A percentile compares a stretch with the other conserved stretches of the same genome.
These are phyloP conservation scores for Plenodomus tracheiphilus DNA, from an alignment of 2,329 filamentous ascomycete species.

Conservation along the genomic window DNA sequence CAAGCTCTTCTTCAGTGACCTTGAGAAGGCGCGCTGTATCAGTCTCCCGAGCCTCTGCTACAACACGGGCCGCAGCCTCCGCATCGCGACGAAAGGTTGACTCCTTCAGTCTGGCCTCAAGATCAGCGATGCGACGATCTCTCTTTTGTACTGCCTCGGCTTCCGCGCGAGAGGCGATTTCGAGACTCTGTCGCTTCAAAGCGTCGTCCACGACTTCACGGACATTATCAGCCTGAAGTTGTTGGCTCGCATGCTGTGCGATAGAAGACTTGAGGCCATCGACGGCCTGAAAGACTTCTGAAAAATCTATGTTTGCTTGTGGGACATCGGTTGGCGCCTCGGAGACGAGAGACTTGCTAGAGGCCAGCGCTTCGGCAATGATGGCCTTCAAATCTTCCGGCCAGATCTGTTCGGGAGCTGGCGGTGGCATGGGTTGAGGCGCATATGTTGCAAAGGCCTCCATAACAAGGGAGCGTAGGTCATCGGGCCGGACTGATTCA, in stretches of 20 bases:
- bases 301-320: conserved; percentile 42
- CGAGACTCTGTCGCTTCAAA: conserved; percentile 38
- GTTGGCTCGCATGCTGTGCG: conserved; percentile 49
- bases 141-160: conserved; percentile 35
- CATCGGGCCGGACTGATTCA: conserved; percentile 23
- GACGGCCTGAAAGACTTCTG: conserved; percentile 52
- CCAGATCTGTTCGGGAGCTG: conserved; percentile 35
- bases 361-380: conserved; percentile 64
- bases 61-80: conserved; percentile 48
- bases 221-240: conserved; percentile 51
- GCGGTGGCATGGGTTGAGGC: conserved; percentile 26
- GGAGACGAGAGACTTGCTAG: conserved; percentile 30
- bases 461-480: conserved; percentile 32
- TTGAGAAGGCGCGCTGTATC: conserved; percentile 51
- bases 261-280: conserved; percentile 54
- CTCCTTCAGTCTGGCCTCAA: conserved; percentile 42
- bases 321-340: conserved; percentile 26
- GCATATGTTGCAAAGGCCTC: conserved; percentile 35
- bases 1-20: conserved; percentile 54
- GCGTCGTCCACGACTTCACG: conserved; percentile 43
- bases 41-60: conserved; percentile 49
- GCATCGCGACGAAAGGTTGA: conserved; percentile 40
- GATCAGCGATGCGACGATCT: conserved; percentile 39
- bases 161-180: conserved; percentile 35
- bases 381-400: conserved; percentile 56